Percentiles rank a stretch among this genome's conserved stretches.
Evolutionary conservation across 371 early-diverging fungal species (phyloP).

Genomic region (Umbelopsis sp.): DNA sequence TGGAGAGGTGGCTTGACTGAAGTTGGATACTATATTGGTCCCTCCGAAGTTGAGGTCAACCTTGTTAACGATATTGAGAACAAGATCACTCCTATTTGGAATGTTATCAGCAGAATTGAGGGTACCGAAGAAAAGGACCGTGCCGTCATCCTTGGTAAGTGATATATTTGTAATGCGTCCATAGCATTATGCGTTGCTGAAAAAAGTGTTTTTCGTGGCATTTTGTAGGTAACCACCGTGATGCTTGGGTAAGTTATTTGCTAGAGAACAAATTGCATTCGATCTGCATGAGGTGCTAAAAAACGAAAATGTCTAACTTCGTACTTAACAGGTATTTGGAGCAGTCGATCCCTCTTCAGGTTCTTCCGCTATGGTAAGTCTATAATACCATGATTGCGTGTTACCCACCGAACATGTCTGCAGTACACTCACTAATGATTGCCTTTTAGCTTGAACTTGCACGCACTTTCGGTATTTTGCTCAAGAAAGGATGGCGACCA

Average conservation of each 20-base stretch:
- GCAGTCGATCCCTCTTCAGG: conserved; percentile 74
- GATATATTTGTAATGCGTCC: background rate
- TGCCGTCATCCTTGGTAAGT: conserved; percentile 55
- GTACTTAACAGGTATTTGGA: conserved; percentile 37
- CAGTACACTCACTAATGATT: background rate
- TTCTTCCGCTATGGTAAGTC: conserved; percentile 55
- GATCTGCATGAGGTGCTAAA: background rate
- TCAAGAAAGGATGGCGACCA: conserved; percentile 68
- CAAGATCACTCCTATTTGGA: conserved; percentile 64
- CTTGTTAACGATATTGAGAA: conserved; percentile 60
- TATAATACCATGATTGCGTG: background rate
- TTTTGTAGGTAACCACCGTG: conserved; percentile 61
- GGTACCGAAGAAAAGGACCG: conserved; percentile 62
- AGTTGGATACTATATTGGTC: conserved; percentile 60
- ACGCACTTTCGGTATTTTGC: conserved; percentile 55
- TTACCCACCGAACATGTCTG: background rate
- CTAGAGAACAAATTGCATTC: background rate
- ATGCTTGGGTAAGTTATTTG: conserved; percentile 54
- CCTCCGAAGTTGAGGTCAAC: conserved; percentile 51
- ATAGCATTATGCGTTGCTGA: background rate
- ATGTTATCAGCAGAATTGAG: conserved; percentile 62
- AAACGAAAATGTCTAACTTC: background rate
- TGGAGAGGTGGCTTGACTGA: conserved; percentile 56
- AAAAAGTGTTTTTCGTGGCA: background rate
- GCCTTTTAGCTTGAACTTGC: conserved; percentile 43